phyloP scores from a whole-genome alignment of 1,284 basidiomycete genomes.

The Leccinum variabile region DNA sequence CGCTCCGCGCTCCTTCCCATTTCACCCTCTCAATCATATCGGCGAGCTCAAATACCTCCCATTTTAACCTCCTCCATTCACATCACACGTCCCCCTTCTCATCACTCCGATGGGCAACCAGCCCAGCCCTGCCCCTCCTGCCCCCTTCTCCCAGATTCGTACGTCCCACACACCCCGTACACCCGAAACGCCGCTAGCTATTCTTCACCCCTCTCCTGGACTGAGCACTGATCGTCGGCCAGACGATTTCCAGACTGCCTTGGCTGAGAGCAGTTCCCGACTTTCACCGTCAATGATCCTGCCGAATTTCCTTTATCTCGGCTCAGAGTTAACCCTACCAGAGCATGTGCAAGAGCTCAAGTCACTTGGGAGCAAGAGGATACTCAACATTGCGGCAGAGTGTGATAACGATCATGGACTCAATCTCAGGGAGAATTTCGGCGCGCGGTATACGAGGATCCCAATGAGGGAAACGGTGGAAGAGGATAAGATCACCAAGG shows the following conservation, averaged over 20 bases:
- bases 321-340: constrained; percentile 78
- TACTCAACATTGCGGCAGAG: constrained; percentile 81
- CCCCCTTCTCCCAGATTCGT: constrained; percentile 43
- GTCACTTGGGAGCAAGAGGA: constrained; percentile 78
- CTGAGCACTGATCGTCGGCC: constrained; percentile 57
- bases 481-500: constrained; percentile 84
- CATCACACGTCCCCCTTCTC: constrained; percentile 50
- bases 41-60: constrained; percentile 41
- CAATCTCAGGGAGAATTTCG: constrained; percentile 65
- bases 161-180: constrained; percentile 49
- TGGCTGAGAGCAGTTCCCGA: constrained; percentile 56
- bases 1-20: constrained; percentile 59
- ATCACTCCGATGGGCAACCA: constrained; percentile 38
- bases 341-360: constrained; percentile 77
- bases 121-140: constrained; percentile 34
- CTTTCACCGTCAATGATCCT: constrained; percentile 84
- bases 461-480: constrained; percentile 96
- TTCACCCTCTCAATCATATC: constrained; percentile 39
- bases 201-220: constrained; percentile 36
- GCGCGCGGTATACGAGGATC: constrained; percentile 74
- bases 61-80: constrained; percentile 57
- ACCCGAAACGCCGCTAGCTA: constrained; percentile 47
- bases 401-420: constrained; percentile 80
- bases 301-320: constrained; percentile 87
- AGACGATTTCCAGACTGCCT: constrained; percentile 51